phyloP scores from a whole-genome alignment of 164 flowering plant species.

The Dillenia turbinata region DNA sequence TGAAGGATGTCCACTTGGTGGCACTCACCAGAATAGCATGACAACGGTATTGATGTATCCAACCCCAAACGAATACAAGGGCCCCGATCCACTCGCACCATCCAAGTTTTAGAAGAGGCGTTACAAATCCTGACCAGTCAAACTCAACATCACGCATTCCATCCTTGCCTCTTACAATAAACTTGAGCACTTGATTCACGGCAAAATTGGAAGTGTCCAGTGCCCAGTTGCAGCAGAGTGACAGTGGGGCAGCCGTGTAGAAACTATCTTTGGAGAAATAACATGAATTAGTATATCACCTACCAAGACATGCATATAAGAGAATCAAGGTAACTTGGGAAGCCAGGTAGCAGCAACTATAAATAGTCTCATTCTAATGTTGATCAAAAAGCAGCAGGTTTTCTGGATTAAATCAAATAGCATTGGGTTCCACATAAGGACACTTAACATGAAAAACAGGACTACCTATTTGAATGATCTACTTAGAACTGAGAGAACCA shows the following conservation, averaged over 20 bases:
- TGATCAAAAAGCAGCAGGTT: too few relatives aligned
- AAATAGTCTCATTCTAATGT: too few relatives aligned
- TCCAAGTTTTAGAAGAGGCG: slow-evolving; percentile 53
- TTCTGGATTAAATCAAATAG: too few relatives aligned
- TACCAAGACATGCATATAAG: not conserved
- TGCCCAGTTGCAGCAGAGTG: slow-evolving; percentile 55
- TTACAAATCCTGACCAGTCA: slow-evolving; percentile 43
- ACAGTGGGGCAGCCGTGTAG: slow-evolving; percentile 80
- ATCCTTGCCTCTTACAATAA: slow-evolving; percentile 48
- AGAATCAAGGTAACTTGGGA: too few relatives aligned
- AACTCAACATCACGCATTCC: slow-evolving; percentile 33
- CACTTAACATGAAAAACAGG: too few relatives aligned
- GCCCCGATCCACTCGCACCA: slow-evolving; percentile 77
- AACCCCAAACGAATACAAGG: slow-evolving; percentile 73
- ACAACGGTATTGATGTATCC: slow-evolving; percentile 78
- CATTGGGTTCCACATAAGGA: too few relatives aligned
- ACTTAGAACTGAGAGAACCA: too few relatives aligned
- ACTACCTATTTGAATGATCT: too few relatives aligned
- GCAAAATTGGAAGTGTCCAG: slow-evolving; percentile 44
- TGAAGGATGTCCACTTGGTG: not conserved
- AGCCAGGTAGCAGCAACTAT: too few relatives aligned
- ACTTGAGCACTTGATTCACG: slow-evolving; percentile 28
- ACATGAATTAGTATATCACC: slow-evolving; percentile 7
- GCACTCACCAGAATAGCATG: slow-evolving; percentile 80
- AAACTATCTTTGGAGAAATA: slow-evolving; percentile 43